Evolutionary conservation across 2,329 filamentous ascomycete species (phyloP).

Genomic region (Lanzia echinophila): DNA sequence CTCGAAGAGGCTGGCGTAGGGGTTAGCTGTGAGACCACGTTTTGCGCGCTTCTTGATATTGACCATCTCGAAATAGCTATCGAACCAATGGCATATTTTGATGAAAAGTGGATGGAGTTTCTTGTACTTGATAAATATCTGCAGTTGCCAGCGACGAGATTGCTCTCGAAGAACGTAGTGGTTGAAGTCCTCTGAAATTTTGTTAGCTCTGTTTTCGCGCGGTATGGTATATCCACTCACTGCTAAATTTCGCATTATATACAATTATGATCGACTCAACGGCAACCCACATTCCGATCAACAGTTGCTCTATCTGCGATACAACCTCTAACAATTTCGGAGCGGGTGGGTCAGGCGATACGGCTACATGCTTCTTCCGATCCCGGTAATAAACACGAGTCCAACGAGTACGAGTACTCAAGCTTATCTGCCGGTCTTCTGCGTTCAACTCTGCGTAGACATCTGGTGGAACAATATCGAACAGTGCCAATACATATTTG

Average conservation of each 20-base stretch:
- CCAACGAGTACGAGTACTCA: background rate
- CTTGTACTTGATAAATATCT: background rate
- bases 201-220: background rate
- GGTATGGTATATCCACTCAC: background rate
- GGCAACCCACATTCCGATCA: slow-evolving; percentile 2
- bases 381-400: background rate
- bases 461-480: background rate
- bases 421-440: background rate
- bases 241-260: background rate
- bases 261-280: slow-evolving; percentile 5
- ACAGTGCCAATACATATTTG: background rate
- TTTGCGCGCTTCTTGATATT: slow-evolving; percentile 2
- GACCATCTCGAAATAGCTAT: background rate
- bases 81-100: background rate
- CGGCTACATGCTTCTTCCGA: background rate
- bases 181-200: background rate
- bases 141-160: background rate
- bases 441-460: background rate
- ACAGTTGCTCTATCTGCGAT: background rate
- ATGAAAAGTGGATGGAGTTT: background rate
- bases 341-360: background rate
- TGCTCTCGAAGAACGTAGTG: background rate
- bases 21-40: background rate
- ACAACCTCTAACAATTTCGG: background rate
- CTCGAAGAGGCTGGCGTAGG: background rate